Evolutionary conservation across 2,329 filamentous ascomycete species (phyloP).

Genomic region (Arthroderma sp.): DNA sequence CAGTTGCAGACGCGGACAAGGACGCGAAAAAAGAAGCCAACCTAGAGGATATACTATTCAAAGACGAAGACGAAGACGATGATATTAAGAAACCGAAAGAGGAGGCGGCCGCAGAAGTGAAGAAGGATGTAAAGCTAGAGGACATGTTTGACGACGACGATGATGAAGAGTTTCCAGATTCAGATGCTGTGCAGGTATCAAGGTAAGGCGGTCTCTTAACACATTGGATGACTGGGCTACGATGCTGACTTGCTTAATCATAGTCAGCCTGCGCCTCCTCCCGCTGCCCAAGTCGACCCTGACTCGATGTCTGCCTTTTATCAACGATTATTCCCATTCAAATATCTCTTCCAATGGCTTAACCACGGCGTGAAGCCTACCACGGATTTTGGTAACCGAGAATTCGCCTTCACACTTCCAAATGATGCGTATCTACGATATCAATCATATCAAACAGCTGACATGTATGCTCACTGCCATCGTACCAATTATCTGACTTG

Average conservation of each 20-base stretch:
- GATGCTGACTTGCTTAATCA: not conserved
- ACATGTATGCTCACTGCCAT: constrained; percentile 39
- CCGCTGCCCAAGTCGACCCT: constrained; percentile 51
- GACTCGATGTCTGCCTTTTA: constrained; percentile 91
- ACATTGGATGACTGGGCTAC: not conserved
- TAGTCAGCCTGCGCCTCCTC: constrained; percentile 30
- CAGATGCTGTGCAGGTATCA: constrained; percentile 33
- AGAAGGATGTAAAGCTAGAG: constrained; percentile 35
- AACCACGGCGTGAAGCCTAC: constrained; percentile 82
- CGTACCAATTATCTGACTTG: constrained; percentile 15
- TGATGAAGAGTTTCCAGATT: constrained; percentile 42
- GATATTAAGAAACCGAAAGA: not conserved
- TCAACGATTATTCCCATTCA: constrained; percentile 87
- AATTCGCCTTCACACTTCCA: constrained; percentile 90
- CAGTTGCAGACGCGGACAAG: not conserved
- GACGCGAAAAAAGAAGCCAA: not conserved
- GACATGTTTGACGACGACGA: constrained; percentile 50
- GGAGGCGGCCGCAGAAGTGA: not conserved
- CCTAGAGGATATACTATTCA: not conserved
- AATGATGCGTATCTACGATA: constrained; percentile 90
- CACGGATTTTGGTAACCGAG: constrained; percentile 80
- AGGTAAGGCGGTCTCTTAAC: not conserved
- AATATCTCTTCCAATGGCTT: constrained; percentile 92
- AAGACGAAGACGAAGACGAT: not conserved
- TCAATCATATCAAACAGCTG: constrained; percentile 60